These are phyloP conservation scores for Ogataea allantospora DNA, from an alignment of 805 yeast species.

Conservation along the genomic window DNA sequence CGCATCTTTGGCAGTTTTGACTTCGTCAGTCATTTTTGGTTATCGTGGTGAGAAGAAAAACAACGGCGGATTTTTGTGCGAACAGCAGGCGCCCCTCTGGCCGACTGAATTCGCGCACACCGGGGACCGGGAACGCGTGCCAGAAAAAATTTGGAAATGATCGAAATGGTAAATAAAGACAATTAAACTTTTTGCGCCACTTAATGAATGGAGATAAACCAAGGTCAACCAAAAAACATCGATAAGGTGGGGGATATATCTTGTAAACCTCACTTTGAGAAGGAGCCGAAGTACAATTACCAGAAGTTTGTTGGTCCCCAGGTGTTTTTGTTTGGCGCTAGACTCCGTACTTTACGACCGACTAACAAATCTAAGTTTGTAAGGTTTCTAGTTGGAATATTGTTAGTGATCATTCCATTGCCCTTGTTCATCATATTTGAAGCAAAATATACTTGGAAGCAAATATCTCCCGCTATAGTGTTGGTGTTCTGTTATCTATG, in stretches of 20 bases:
- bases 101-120: constrained; percentile 11
- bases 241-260: not conserved
- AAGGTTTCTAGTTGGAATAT: constrained; percentile 12
- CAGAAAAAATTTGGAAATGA: constrained; percentile 1
- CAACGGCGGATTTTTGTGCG: constrained; percentile 10
- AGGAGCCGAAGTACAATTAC: constrained; percentile 36
- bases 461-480: constrained; percentile 54
- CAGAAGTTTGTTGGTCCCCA: constrained; percentile 41
- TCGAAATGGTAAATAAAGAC: constrained; percentile 4
- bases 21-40: constrained; percentile 26
- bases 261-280: not conserved
- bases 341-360: constrained; percentile 45
- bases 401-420: constrained; percentile 33
- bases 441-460: constrained; percentile 53
- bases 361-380: constrained; percentile 8
- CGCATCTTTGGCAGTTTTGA: constrained; percentile 32
- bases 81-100: constrained; percentile 10
- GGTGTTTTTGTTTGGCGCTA: constrained; percentile 60
- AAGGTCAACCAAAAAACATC: not conserved
- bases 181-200: constrained; percentile 1
- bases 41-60: constrained; percentile 12
- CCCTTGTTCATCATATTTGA: constrained; percentile 55
- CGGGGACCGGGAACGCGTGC: constrained; percentile 10
- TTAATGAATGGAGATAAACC: constrained; percentile 1
- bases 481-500: constrained; percentile 59